phyloP scores from a whole-genome alignment of 805 yeast species.

The Ascoidea rubescens region DNA sequence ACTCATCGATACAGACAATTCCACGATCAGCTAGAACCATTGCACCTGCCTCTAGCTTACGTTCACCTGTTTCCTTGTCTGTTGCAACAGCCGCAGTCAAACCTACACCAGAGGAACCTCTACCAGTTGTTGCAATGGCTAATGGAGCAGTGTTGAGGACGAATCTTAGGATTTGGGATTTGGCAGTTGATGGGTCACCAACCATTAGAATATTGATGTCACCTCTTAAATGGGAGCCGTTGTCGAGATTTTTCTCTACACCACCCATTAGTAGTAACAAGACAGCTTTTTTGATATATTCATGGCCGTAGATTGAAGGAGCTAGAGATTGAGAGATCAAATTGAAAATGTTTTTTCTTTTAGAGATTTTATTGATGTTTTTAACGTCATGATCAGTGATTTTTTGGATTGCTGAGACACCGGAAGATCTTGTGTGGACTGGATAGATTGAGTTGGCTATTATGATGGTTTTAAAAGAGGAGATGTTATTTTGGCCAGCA shows the following conservation, averaged over 20 bases:
- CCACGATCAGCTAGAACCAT: conserved; percentile 98
- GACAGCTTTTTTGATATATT: conserved; percentile 81
- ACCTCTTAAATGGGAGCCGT: conserved; percentile 96
- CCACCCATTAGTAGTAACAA: conserved; percentile 88
- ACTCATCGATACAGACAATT: conserved; percentile 95
- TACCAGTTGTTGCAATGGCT: conserved; percentile 96
- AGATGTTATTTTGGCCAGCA: conserved; percentile 33
- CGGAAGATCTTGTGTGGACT: conserved; percentile 75
- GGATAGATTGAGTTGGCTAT: conserved; percentile 85
- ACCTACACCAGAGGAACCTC: conserved; percentile 99
- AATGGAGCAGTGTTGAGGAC: conserved; percentile 89
- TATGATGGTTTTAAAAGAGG: conserved; percentile 71
- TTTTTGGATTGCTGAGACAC: conserved; percentile 55
- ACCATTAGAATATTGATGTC: conserved; percentile 94
- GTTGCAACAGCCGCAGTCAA: conserved; percentile 96
- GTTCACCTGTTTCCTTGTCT: conserved; percentile 93
- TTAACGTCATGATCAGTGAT: conserved; percentile 76
- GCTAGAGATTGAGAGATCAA: conserved; percentile 77
- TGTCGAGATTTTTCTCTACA: conserved; percentile 80
- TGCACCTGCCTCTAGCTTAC: conserved; percentile 96
- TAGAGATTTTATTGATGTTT: conserved; percentile 68
- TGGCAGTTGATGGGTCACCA: conserved; percentile 98
- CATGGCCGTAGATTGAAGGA: conserved; percentile 92
- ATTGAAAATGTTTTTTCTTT: conserved; percentile 60
- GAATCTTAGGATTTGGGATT: conserved; percentile 88